Percentiles rank a stretch among this genome's conserved stretches.
Evolutionary conservation across 192 early-diverging fungal species (phyloP).

Genomic region (Linnemannia schmuckeri): DNA sequence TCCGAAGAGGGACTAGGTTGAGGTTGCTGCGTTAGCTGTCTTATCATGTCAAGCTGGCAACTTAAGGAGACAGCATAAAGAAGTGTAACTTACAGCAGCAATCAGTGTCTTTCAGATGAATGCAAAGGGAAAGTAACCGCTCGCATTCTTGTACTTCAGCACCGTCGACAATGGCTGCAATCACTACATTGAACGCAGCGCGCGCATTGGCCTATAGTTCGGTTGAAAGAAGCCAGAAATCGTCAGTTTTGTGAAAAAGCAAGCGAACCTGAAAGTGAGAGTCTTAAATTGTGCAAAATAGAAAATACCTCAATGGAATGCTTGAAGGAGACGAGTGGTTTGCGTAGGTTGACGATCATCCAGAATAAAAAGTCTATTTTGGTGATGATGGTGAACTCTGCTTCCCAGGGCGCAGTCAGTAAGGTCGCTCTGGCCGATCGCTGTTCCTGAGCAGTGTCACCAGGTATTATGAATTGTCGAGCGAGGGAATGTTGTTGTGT

Average conservation of each 20-base stretch:
- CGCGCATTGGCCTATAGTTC: conserved; percentile 26
- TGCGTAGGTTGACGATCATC: conserved; percentile 18
- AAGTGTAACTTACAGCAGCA: conserved; percentile 27
- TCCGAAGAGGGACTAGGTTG: conserved; percentile 29
- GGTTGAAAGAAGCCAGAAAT: background rate
- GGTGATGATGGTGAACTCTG: background rate
- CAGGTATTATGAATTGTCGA: background rate
- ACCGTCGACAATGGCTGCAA: conserved; percentile 33
- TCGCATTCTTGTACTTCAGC: conserved; percentile 13
- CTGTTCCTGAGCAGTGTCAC: background rate
- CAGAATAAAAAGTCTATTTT: conserved; percentile 20
- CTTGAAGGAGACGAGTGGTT: conserved; percentile 3
- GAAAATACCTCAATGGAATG: conserved; percentile 29
- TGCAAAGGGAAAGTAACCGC: conserved; percentile 26
- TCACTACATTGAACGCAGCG: conserved; percentile 35
- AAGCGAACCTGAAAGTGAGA: background rate
- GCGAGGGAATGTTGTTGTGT: background rate
- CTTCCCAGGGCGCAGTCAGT: no score
- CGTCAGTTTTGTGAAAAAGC: background rate
- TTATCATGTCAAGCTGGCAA: no score
- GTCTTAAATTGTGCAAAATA: background rate
- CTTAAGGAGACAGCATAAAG: no score
- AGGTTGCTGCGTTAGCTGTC: background rate
- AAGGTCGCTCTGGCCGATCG: background rate
- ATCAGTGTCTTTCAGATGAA: conserved; percentile 25